These are phyloP conservation scores for Fusarium begoniae DNA, from an alignment of 2,329 filamentous ascomycete species.

Conservation along the genomic window DNA sequence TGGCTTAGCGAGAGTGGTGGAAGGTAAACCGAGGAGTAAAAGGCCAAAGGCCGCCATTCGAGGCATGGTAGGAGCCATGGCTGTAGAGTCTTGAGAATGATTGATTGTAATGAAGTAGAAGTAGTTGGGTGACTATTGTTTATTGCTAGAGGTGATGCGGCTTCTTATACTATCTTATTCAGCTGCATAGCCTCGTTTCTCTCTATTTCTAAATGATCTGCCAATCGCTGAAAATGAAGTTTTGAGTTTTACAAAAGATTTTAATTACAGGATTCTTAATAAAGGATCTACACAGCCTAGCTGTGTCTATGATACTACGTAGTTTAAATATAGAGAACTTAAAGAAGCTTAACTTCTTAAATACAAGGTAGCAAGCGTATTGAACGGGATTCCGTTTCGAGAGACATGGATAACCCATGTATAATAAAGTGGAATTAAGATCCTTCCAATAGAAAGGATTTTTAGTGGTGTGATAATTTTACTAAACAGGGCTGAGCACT, in stretches of 20 bases:
- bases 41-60: not conserved
- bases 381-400: not conserved
- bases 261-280: accelerated
- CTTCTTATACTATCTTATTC: not conserved
- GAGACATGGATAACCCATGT: not conserved
- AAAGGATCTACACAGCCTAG: not conserved
- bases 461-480: not conserved
- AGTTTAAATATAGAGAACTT: too few relatives aligned
- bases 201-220: not conserved
- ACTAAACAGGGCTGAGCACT: not conserved
- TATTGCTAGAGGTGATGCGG: not conserved
- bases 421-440: not conserved
- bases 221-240: not conserved
- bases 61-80: not conserved
- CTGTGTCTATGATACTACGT: accelerated
- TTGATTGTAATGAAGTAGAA: not conserved
- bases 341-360: not conserved
- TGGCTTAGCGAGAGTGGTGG: not conserved
- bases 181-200: not conserved
- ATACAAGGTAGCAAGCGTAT: not conserved
- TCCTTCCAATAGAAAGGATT: not conserved
- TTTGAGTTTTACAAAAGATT: not conserved
- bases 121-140: not conserved
- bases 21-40: not conserved
- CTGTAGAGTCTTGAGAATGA: not conserved